Base-by-base conservation (phyloP, 108 stramenopile genomes). In the Skeletonema costatum region DNA sequence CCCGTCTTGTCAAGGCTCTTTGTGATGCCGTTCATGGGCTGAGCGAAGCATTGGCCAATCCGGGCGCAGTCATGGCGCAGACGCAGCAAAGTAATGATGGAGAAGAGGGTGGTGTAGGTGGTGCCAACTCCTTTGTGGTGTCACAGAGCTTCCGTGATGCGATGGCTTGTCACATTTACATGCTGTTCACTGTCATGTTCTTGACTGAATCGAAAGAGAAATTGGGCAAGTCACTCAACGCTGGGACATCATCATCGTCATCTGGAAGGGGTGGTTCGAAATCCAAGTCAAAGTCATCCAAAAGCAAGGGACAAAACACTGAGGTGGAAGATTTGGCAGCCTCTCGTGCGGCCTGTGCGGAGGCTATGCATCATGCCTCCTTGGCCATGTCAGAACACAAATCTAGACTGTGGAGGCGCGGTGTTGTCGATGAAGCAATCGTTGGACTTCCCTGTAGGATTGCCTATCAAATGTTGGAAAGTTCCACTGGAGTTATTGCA, bases 101-200 rank as follows among this genome's bases (percentile, higher is more conserved):
- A 53, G 56, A 68, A 14, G 64, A 74, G 70, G 36, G 33, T 16
- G 71, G 58, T 13, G 1, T 21, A 31, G 39, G 33, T 74, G 32
- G 32, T 62, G 11, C 59, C 60, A 68, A 75, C 39, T 16, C 42
- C 6, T 61, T 50, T 59, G 81, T 85, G n/a, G 87, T 93, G 14
- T 66, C 89, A 53, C 91, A 91, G 67, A 61, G 68, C 56, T 93
- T 93, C 65, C 86, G 90, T 33, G 92, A 93, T 75, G 92, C 92
- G 9, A 79, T 87, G 60, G 83, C 90, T 13, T 90, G 86, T 68
- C 96, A 94, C 71, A 61, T 93, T 53, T 97, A 97, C 90, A 93
- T 94, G 92, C 85, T 97, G 21, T 97, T 89, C 74, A 88, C 96
- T 3, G 63, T 94, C 61, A 93, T 94, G 93, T 91, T 90, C 77